Percentiles rank a stretch among this genome's conserved stretches.
Conservation (phyloP, 2,329 filamentous ascomycete species). For the Scedosporium apiospermum region DNA sequence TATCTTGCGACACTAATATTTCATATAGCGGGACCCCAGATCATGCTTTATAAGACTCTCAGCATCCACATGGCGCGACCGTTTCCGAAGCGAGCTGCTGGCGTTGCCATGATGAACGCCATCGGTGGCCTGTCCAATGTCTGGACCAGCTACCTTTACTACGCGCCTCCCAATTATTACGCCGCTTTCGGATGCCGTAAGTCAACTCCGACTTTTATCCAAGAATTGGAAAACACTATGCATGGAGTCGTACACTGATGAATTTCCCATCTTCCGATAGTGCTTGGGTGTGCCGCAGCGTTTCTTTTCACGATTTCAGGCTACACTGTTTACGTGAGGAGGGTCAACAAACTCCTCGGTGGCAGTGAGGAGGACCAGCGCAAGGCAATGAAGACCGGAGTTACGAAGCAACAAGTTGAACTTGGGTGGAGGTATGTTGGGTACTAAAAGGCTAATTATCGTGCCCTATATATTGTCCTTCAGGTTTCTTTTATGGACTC, state of each 20-base stretch:
- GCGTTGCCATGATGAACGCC: conserved; percentile 65
- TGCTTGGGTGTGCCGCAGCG: conserved; percentile 12
- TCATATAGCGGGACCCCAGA: conserved; percentile 9
- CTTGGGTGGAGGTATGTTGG: conserved; percentile 17
- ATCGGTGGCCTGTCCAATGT: conserved; percentile 38
- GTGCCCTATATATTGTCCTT: too few relatives aligned
- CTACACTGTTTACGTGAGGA: conserved; percentile 13
- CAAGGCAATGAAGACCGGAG: conserved; percentile 15
- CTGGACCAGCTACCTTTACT: conserved; percentile 58
- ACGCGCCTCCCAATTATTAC: conserved; percentile 13
- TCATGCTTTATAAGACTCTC: conserved; percentile 56
- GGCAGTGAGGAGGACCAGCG: conserved; percentile 12
- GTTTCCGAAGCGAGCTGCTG: conserved; percentile 58
- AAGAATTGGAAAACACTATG: not conserved
- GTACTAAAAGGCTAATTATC: conserved; percentile 8
- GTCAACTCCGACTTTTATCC: not conserved
- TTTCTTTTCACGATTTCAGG: conserved; percentile 14
- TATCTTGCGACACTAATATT: not conserved
- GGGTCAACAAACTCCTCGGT: conserved; percentile 13
- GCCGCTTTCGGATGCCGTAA: conserved; percentile 13
- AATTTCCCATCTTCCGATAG: not conserved
- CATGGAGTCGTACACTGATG: too few relatives aligned
- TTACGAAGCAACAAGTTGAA: conserved; percentile 16
- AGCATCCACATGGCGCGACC: conserved; percentile 61
- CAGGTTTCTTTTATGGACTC: too few relatives aligned